Evolutionary conservation across 2,329 filamentous ascomycete species (phyloP), one percentile per base, ranked within the genome.

Genomic region (Chrysosphaeria jannelii): DNA sequence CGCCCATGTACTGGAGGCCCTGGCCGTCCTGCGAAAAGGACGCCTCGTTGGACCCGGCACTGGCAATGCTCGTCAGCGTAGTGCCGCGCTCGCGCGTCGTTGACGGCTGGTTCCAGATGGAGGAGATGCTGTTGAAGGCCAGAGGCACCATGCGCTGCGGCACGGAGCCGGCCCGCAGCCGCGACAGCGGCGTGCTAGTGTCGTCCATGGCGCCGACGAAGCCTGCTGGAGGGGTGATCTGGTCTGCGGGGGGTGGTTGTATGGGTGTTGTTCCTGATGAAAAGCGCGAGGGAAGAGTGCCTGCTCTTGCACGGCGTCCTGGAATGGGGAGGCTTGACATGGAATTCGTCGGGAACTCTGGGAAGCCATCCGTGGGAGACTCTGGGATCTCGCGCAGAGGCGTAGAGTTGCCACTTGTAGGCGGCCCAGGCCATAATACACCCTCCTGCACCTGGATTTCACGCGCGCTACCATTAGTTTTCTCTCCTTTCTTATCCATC

Each of bases 361-460:
- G 79, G 36, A 93, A 93, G 34, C 74, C 81, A 48, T 91, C 81
- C 33, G 72, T 85, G 15, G 85, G 85, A 17, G 81, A 91, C 47
- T 97, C 85, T 31, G 81, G 79, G 30, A 97, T 93, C 50, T 93
- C 85, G 38, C 85, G 75, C 24, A 97, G 59, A 34, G 85, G 85
- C 20, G 81, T 91, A 11, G 81, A 91, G 44, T 90, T 81, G 33
- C 81, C 85, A 42, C 81, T 91, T 26, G 81, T 90, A 23, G 85
- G 81, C 33, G 85, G 81, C 8, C 85, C 81, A 54, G 78, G 78
- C 85, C 85, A 93, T 20, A 70, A 68, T 23, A 90, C 56, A 24
- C 79, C 79, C 57, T 93, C 81, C 48, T 91, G 79, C 25, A 79
- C 79, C 50, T 93, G 81, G 30, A 93, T 91, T 46, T 97, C 85